Conservation (phyloP, 2,329 filamentous ascomycete genomes). For the Fusarium begoniae region DNA sequence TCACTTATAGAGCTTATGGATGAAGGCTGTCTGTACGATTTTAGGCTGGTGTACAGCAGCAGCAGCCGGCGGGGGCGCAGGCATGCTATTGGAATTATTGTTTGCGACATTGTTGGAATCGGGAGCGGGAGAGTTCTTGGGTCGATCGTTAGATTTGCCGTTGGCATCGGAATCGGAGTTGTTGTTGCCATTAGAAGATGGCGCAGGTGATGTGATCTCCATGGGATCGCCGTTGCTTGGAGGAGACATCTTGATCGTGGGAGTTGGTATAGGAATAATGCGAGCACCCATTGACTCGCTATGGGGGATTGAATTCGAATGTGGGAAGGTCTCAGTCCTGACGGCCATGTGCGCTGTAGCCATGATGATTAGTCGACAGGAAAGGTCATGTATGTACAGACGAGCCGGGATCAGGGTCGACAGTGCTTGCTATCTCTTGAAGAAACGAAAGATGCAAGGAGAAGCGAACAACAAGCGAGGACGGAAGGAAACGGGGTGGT, state of each 20-base stretch:
- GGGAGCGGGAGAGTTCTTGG: conserved; percentile 50
- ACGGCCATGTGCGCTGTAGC: conserved; percentile 61
- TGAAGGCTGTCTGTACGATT: conserved; percentile 97
- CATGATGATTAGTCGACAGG: conserved; percentile 42
- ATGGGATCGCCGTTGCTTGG: conserved; percentile 68
- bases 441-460: conserved; percentile 19
- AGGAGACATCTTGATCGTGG: conserved; percentile 67
- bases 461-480: conserved; percentile 16
- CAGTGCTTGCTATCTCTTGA: conserved; percentile 21
- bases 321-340: conserved; percentile 61
- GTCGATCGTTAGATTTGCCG: conserved; percentile 48
- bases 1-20: conserved; percentile 98
- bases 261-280: conserved; percentile 66
- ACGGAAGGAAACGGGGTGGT: conserved; percentile 34
- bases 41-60: conserved; percentile 91
- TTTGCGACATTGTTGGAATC: conserved; percentile 49
- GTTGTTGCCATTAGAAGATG: conserved; percentile 55
- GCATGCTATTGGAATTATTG: conserved; percentile 52
- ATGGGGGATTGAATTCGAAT: conserved; percentile 52
- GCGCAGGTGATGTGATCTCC: conserved; percentile 66
- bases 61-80: conserved; percentile 63
- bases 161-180: conserved; percentile 54
- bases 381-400: conserved; percentile 20
- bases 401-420: conserved; percentile 16
- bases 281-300: conserved; percentile 60